A percentile compares a stretch with the other conserved stretches of the same genome.
Conservation (phyloP, 1,284 basidiomycete genomes). For the Apiotrichum mycotoxinovorans region DNA sequence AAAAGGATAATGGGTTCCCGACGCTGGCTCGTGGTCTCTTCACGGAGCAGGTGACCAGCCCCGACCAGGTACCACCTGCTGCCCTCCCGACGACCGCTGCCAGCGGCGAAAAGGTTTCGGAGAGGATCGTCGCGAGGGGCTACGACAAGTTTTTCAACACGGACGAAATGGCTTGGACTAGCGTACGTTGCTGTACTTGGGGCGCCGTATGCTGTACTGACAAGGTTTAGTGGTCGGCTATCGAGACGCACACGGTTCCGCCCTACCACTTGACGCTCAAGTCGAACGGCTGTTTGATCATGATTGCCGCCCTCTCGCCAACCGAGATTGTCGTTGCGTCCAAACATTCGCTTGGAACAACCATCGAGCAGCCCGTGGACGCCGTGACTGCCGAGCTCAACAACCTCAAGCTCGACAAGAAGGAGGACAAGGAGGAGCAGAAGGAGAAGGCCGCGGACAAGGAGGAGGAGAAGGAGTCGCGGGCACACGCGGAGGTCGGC, state of each 20-base stretch:
- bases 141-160: constrained; percentile 99
- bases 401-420: constrained; percentile 16
- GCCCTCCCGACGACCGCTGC: constrained; percentile 20
- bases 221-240: constrained; percentile 84
- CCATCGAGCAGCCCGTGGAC: constrained; percentile 22
- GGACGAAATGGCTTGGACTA: constrained; percentile 90
- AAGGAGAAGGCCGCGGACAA: constrained; percentile 15
- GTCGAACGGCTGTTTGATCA: constrained; percentile 97
- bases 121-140: constrained; percentile 78
- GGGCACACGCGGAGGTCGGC: constrained; percentile 45
- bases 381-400: constrained; percentile 5
- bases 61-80: constrained; percentile 29
- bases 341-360: constrained; percentile 78
- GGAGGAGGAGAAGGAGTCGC: constrained; percentile 28
- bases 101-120: constrained; percentile 22
- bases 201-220: no score
- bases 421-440: constrained; percentile 5
- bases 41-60: constrained; percentile 53
- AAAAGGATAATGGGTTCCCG: constrained; percentile 82
- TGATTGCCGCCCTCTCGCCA: constrained; percentile 80
- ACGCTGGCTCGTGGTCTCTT: constrained; percentile 86
- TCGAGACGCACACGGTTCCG: constrained; percentile 66
- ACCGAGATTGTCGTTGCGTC: constrained; percentile 79
- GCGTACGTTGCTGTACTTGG: constrained; percentile 61
- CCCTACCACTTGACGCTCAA: constrained; percentile 91